Conservation (phyloP, 1,284 basidiomycete species). For the Boletellus sp. region DNA sequence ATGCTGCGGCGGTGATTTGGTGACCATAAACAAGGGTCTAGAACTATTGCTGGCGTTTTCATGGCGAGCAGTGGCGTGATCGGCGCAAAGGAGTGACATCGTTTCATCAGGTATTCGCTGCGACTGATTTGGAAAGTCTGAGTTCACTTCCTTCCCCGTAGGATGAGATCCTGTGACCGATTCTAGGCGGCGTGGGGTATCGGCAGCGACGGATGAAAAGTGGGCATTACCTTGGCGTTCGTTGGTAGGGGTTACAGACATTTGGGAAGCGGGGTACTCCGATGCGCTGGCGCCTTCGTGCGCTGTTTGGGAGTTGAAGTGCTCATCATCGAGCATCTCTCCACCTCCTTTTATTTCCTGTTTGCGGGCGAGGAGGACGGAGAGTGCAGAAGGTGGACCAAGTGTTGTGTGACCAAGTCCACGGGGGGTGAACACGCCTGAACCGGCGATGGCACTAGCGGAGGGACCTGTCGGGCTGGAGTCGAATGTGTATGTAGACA, state of each 20-base stretch:
- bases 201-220: constrained; percentile 7
- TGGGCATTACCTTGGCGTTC: constrained; percentile 8
- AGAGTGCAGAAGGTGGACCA: constrained; percentile 40
- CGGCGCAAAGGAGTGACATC: constrained; percentile 17
- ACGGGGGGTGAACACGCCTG: constrained; percentile 20
- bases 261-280: constrained; percentile 10
- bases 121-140: neutral
- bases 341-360: constrained; percentile 2
- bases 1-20: constrained; percentile 10
- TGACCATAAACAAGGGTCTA: neutral
- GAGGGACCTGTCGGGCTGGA: constrained; percentile 19
- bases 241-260: constrained; percentile 24
- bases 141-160: neutral
- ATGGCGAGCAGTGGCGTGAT: constrained; percentile 10
- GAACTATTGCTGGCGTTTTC: constrained; percentile 6
- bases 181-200: neutral
- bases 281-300: neutral
- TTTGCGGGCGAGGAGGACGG: constrained; percentile 39
- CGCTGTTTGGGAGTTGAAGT: neutral
- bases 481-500: constrained; percentile 35
- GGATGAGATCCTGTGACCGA: neutral
- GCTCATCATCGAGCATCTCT: constrained; percentile 1
- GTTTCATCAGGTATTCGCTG: constrained; percentile 14
- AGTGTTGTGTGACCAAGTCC: constrained; percentile 9
- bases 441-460: constrained; percentile 3